Conservation (phyloP, 2,329 filamentous ascomycete genomes). For the Xylaria sp. region DNA sequence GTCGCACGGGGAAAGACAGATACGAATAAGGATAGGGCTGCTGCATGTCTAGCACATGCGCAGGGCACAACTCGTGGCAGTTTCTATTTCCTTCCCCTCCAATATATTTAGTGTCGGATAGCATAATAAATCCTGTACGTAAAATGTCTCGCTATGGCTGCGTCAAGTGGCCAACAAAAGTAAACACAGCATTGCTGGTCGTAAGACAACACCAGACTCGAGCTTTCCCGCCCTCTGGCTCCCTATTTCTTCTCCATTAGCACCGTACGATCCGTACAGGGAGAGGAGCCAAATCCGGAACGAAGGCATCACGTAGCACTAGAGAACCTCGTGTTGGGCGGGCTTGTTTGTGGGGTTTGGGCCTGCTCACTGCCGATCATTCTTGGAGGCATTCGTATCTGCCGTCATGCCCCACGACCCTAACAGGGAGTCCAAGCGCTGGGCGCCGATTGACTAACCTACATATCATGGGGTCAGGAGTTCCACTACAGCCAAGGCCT, state of each 20-base stretch:
- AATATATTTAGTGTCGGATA: neutral
- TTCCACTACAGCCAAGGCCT: slow-evolving; percentile 20
- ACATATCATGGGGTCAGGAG: slow-evolving; percentile 14
- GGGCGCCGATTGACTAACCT: slow-evolving; percentile 19
- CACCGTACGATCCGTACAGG: slow-evolving; percentile 6
- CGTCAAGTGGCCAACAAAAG: slow-evolving; percentile 1
- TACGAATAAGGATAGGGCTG: slow-evolving; percentile 27
- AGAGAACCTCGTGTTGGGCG: slow-evolving; percentile 33
- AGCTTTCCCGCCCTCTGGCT: slow-evolving; percentile 7
- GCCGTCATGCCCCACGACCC: slow-evolving; percentile 30
- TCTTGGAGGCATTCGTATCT: slow-evolving; percentile 36
- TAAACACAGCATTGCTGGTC: slow-evolving; percentile 11
- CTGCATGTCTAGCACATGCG: slow-evolving; percentile 4
- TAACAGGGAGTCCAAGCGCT: slow-evolving; percentile 18
- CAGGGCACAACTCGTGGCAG: slow-evolving; percentile 15
- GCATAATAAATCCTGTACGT: neutral
- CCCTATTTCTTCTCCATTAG: neutral
- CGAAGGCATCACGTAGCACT: slow-evolving; percentile 18
- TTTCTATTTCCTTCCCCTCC: slow-evolving; percentile 3
- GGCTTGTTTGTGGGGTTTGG: slow-evolving; percentile 27
- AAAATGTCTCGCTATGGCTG: slow-evolving; percentile 7
- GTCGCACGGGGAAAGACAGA: neutral
- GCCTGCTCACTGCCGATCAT: slow-evolving; percentile 32
- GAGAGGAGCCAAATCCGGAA: slow-evolving; percentile 12
- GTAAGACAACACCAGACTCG: slow-evolving; percentile 12